Conservation (phyloP, 1,139 yeast genomes). For the Kodamaea anthophila region DNA sequence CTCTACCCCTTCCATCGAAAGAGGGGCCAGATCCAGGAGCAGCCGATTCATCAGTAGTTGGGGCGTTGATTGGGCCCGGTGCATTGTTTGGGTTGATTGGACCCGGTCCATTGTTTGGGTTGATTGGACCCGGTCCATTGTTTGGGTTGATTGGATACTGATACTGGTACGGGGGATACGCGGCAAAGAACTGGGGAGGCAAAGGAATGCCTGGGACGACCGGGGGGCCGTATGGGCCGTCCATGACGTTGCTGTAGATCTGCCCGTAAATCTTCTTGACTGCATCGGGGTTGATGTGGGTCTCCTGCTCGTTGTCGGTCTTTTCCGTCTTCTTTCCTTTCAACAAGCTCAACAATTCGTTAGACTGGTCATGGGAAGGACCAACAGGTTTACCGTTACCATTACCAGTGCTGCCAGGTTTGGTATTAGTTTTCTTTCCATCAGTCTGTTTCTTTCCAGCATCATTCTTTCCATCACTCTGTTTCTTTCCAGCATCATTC, state of each 20-base stretch:
- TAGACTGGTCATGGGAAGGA: too few species aligned
- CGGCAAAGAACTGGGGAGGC: slow-evolving; percentile 34
- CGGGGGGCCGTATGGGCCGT: slow-evolving; percentile 23
- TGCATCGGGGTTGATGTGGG: slow-evolving; percentile 27
- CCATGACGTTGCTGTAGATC: slow-evolving; percentile 39
- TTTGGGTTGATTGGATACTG: too few species aligned
- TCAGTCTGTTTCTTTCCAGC: slow-evolving; percentile 5
- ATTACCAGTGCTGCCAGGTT: too few species aligned
- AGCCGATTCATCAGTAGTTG: too few species aligned
- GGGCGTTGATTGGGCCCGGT: too few species aligned
- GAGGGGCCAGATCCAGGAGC: too few species aligned
- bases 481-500: slow-evolving; percentile 12
- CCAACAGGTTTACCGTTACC: too few species aligned
- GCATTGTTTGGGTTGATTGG: slow-evolving; percentile 22
- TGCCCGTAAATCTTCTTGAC: slow-evolving; percentile 47
- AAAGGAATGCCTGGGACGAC: slow-evolving; percentile 24
- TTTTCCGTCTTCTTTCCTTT: slow-evolving; percentile 19
- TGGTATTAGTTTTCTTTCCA: not conserved
- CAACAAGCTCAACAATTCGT: slow-evolving; percentile 19
- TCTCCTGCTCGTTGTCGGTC: slow-evolving; percentile 16
- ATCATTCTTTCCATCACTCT: slow-evolving; percentile 1
- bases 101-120: too few species aligned
- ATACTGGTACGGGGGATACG: too few species aligned
- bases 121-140: too few species aligned
- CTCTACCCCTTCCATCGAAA: slow-evolving; percentile 24